Base-by-base conservation (phyloP, 1,284 basidiomycete genomes). In the Tilletiopsis washingtonensis region DNA sequence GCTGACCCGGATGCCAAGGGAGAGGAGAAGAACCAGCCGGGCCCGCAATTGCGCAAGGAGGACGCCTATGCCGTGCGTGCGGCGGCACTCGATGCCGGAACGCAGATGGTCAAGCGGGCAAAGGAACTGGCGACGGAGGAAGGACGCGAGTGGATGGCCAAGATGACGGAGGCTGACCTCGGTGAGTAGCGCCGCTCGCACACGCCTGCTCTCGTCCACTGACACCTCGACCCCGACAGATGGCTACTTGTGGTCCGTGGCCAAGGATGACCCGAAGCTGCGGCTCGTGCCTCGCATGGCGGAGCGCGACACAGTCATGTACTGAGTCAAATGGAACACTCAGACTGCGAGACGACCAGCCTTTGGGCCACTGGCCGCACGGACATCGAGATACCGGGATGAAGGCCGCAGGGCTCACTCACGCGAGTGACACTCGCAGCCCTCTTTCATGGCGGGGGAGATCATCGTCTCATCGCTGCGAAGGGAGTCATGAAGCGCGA, bases 211-310 rank as follows among this genome's bases (percentile, higher is more conserved):
- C 12, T 12, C 32, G 32, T 17, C 17, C 32, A 17, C 12, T 34
- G 12, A 34, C 12, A 34, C 32, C 2, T 34, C 32, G 12, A 34
- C 32, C 12, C 32, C 23, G 15, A 40, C 47, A 49, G 66, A 71
- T 36, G 68, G 59, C 1, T 71, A 71, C 47, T 40, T 71, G 23
- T 71, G 68, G 66, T 45, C 60, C 3, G 43, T 58, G 0, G 68
- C 68, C 6, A 71, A 71, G 48, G 59, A 61, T 24, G 61, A 65
- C 45, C 43, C 40, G 1, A 43, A 12, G 9, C 47, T 71, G n/a
- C 44, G 66, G 6, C 49, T 36, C 19, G 58, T 71, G 12, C 64
- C 68, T 3, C 44, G 68, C 1, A 44, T 71, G 15, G 54, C 59
- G 5, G 57, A 62, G 49, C 27, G 40, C 5, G 32, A 46, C 21